Conservation (phyloP, 2,329 filamentous ascomycete genomes). For the Capronia epimyces region DNA sequence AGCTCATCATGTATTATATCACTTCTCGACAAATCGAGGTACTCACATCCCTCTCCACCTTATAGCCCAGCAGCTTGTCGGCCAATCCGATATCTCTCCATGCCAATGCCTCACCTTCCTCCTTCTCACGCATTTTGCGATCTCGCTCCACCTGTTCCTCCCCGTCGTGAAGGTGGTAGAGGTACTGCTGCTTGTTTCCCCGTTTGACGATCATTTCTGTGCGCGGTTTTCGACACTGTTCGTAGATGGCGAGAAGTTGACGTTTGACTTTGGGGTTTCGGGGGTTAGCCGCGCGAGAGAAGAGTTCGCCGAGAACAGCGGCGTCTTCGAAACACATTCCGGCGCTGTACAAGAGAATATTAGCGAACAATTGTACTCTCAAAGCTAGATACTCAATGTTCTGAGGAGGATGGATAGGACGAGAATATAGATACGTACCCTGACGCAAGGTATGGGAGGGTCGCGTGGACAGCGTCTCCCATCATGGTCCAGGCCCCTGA, state of each 20-base stretch:
- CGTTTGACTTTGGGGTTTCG: conserved; percentile 27
- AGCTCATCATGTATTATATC: too few relatives aligned
- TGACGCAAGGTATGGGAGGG: conserved; percentile 36
- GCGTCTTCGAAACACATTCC: conserved; percentile 34
- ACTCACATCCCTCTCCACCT: conserved; percentile 37
- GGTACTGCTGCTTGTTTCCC: conserved; percentile 56
- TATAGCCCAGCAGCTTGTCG: conserved; percentile 39
- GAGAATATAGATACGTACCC: conserved; percentile 14
- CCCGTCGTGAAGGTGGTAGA: conserved; percentile 59
- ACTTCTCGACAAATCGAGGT: background rate
- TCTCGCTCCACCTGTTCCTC: conserved; percentile 53
- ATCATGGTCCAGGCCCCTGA: conserved; percentile 33
- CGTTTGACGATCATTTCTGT: conserved; percentile 57
- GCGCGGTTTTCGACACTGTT: conserved; percentile 52
- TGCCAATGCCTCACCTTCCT: conserved; percentile 38
- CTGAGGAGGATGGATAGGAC: too few relatives aligned
- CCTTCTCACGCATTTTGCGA: conserved; percentile 32
- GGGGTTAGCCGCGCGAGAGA: conserved; percentile 28
- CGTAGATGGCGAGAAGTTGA: conserved; percentile 41
- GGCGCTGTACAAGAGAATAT: conserved; percentile 8
- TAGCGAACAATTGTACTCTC: too few relatives aligned
- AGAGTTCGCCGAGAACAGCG: conserved; percentile 33
- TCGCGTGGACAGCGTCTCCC: conserved; percentile 44
- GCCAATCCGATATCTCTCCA: conserved; percentile 42
- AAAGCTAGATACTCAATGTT: too few relatives aligned